Percentiles rank a stretch among this genome's conserved stretches.
Evolutionary conservation across 1,284 basidiomycete genomes (phyloP).

Genomic region (Cutaneotrichosporon cutaneum): DNA sequence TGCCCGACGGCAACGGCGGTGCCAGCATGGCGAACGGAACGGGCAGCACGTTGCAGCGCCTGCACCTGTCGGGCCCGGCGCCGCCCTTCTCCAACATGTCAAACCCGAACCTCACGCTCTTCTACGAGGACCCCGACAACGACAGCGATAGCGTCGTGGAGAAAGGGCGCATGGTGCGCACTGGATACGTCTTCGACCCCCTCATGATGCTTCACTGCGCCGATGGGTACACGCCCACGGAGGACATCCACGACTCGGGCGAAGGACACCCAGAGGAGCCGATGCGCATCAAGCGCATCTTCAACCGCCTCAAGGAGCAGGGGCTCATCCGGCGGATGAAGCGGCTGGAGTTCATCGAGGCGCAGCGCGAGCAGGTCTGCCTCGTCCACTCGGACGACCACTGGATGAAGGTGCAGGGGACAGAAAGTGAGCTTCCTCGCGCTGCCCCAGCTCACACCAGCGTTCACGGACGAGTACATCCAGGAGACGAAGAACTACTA

Average conservation of each 20-base stretch:
- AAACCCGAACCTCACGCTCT: constrained; percentile 10
- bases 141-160: background rate
- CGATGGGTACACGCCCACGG: constrained; percentile 53
- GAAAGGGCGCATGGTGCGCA: constrained; percentile 35
- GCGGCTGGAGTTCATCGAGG: constrained; percentile 70
- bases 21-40: background rate
- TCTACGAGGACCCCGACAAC: background rate
- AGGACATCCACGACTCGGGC: constrained; percentile 50
- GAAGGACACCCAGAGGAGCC: constrained; percentile 80
- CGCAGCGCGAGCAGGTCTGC: constrained; percentile 72
- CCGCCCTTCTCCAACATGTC: background rate
- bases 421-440: constrained; percentile 36
- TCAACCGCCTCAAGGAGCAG: constrained; percentile 62
- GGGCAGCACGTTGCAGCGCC: background rate
- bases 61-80: background rate
- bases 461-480: constrained; percentile 69
- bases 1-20: background rate
- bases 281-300: constrained; percentile 78
- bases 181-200: constrained; percentile 80
- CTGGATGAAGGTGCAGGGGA: constrained; percentile 83
- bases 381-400: constrained; percentile 86
- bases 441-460: constrained; percentile 53
- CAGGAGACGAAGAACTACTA: constrained; percentile 73
- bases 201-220: constrained; percentile 80
- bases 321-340: constrained; percentile 74